Evolutionary conservation across 495 filamentous ascomycete species (phyloP).

Genomic region (Stereocaulon alpinum): DNA sequence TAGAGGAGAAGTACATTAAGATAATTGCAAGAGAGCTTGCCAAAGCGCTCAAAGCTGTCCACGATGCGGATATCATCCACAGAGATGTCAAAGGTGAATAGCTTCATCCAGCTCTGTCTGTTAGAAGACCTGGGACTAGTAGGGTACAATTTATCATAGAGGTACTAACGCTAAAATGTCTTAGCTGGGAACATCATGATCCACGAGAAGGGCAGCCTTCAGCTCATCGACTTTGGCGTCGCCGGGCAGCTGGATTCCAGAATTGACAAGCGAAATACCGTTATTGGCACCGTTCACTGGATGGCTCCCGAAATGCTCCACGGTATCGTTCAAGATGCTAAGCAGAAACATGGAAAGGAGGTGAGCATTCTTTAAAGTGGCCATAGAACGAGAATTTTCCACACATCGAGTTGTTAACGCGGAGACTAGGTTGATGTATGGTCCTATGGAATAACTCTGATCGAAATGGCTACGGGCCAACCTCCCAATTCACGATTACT

Average conservation of each 20-base stretch:
- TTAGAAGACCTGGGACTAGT: neutral
- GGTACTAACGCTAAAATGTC: constrained; percentile 11
- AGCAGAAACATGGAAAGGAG: constrained; percentile 48
- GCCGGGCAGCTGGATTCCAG: constrained; percentile 77
- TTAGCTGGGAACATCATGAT: constrained; percentile 80
- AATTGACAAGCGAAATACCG: constrained; percentile 76
- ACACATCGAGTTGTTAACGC: constrained; percentile 16
- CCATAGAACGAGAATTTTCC: too few species aligned
- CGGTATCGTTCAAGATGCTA: constrained; percentile 17
- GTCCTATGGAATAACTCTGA: constrained; percentile 86
- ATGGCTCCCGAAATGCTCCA: constrained; percentile 79
- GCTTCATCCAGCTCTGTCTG: neutral
- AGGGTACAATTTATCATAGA: neutral
- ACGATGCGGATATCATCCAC: constrained; percentile 88
- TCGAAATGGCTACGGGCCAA: constrained; percentile 81
- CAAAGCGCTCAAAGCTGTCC: constrained; percentile 73
- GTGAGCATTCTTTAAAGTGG: constrained; percentile 20
- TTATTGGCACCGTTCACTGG: constrained; percentile 93
- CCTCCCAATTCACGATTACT: constrained; percentile 53
- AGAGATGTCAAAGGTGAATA: constrained; percentile 79
- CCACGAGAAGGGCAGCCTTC: constrained; percentile 73
- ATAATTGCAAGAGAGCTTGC: constrained; percentile 82
- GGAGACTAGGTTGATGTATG: constrained; percentile 72
- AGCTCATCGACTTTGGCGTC: constrained; percentile 95
- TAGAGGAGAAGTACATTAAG: constrained; percentile 85